Percentiles rank a stretch among this genome's conserved stretches.
These are phyloP conservation scores for Coniosporium tulheliwenetii DNA, from an alignment of 2,329 filamentous ascomycete species.

Conservation along the genomic window DNA sequence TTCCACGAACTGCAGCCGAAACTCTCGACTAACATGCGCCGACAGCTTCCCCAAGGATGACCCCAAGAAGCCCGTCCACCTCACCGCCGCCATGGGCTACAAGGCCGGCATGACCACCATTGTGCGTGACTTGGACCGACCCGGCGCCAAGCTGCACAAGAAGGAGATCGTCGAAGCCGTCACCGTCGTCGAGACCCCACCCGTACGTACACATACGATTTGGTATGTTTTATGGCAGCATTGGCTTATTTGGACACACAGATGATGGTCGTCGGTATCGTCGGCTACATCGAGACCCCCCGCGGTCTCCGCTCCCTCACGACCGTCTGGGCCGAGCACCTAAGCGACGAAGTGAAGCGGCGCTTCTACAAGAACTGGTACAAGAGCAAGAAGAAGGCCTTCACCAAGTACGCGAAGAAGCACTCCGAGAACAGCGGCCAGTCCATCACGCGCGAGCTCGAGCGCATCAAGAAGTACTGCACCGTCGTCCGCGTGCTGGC, in stretches of 20 bases:
- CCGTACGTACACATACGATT: conserved; percentile 40
- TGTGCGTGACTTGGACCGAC: conserved; percentile 97
- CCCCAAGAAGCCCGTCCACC: conserved; percentile 97
- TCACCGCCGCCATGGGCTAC: conserved; percentile 97
- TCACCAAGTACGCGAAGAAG: conserved; percentile 99
- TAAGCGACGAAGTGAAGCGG: conserved; percentile 97
- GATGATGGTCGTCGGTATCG: conserved; percentile 99
- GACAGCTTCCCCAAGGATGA: conserved; percentile 98
- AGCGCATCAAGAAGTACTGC: conserved; percentile 99
- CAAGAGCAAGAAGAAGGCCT: conserved; percentile 99
- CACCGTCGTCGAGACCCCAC: conserved; percentile 80
- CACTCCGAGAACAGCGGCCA: conserved; percentile 86
- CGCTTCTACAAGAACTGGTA: conserved; percentile 99
- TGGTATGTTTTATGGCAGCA: conserved; percentile 12
- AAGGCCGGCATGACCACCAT: conserved; percentile 99
- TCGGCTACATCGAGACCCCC: conserved; percentile 99
- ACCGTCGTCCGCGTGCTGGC: conserved; percentile 97
- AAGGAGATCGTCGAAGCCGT: conserved; percentile 89
- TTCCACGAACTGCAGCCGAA: neutral
- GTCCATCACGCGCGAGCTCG: conserved; percentile 89
- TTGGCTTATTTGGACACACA: conserved; percentile 26
- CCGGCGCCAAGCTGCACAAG: conserved; percentile 99
- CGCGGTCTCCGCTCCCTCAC: conserved; percentile 98
- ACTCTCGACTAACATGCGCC: neutral
- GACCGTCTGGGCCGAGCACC: conserved; percentile 98